Conservation (phyloP, 345 rosid species). For the Firmiana major region DNA sequence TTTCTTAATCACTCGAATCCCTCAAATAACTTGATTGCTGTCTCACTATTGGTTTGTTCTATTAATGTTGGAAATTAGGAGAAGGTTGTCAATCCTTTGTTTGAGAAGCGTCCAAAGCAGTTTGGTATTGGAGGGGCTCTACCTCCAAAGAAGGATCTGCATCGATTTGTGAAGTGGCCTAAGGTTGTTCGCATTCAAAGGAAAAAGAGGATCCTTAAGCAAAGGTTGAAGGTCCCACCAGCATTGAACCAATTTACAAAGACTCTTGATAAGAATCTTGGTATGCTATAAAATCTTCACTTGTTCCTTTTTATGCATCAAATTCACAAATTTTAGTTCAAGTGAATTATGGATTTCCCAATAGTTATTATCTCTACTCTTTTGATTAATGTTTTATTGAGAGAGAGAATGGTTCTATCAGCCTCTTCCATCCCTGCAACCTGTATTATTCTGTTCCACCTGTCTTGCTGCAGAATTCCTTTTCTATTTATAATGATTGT, state of each 20-base stretch:
- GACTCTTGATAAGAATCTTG: slow-evolving; percentile 53
- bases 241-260: slow-evolving; percentile 55
- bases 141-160: slow-evolving; percentile 52
- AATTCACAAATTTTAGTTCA: not conserved
- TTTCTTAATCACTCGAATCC: not conserved
- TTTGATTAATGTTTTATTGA: not conserved
- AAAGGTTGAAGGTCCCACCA: slow-evolving; percentile 59
- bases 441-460: no score
- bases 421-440: not conserved
- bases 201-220: slow-evolving; percentile 45
- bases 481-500: not conserved
- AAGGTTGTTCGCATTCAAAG: slow-evolving; percentile 56
- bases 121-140: slow-evolving; percentile 58
- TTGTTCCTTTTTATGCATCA: not conserved
- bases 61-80: slow-evolving; percentile 25
- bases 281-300: slow-evolving; percentile 14
- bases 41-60: not conserved
- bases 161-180: slow-evolving; percentile 52
- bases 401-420: not conserved
- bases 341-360: not conserved
- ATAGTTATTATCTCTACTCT: not conserved
- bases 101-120: slow-evolving; percentile 56
- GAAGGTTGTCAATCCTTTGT: slow-evolving; percentile 45
- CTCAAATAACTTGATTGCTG: not conserved
- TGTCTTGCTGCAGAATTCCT: not conserved